Base-by-base conservation (phyloP, 495 filamentous ascomycete genomes). In the Penicillium malachiteum region DNA sequence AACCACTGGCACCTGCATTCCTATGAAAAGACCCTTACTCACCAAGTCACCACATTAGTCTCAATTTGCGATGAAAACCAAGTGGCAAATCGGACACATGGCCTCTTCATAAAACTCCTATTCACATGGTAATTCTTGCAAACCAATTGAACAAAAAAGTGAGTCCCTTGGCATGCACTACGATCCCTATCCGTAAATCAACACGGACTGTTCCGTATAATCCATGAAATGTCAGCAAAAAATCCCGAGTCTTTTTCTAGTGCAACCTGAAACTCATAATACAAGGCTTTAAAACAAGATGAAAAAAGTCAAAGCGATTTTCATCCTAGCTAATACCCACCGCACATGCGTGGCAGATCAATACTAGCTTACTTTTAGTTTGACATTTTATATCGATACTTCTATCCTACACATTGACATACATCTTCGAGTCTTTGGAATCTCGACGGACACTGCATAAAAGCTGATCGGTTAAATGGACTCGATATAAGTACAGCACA, bases 171-270 rank as follows among this genome's bases (percentile, higher is more conserved):
- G 34, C 48, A 38, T 50, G 48, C 33, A 49, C 10, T 16, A 5
- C 7, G 3, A 21, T 50, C 48, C 48, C 30, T 4, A 50, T 41
- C 9, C 35, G 43, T 46, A 46, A 46, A 3, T 10, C 16, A 26
- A 33, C 30, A 46, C 21, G 13, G 41, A 44, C 26, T 26, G 21
- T 0, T 44, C 40, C 41, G n/a, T 8, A 7, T 46, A 18, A 33
- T 13, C 8, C 12, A 37, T 37, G 9, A 37, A 37, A 37, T 37
- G 34, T 26, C 21, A 26, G 21, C 21, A 26, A 26, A 4, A 6
- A 44, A 44, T 44, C 26, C 43, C 43, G 43, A 32, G 10, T 32
- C 16, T 46, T 46, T 32, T 26, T 46, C 43, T 46, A 46, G 43
- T 46, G 26, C 31, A 46, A 33, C 43, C 43, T 17, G 43, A 33